These are phyloP conservation scores for Dalbergia oliveri DNA, from an alignment of 306 rosid species.

Conservation along the genomic window DNA sequence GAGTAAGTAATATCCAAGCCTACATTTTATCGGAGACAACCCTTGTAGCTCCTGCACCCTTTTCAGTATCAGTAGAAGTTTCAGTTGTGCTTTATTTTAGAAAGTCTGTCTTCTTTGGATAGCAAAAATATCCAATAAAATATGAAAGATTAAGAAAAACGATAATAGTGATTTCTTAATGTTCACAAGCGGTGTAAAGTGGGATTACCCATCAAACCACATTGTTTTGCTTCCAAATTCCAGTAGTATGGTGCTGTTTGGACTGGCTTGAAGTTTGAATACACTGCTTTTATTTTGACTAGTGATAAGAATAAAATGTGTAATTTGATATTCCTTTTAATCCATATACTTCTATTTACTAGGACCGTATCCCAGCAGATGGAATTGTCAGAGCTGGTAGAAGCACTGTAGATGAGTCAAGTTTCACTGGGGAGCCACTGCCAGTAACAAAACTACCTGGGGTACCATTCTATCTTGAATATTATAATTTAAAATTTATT, in stretches of 20 bases:
- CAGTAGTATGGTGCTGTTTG: conserved; percentile 27
- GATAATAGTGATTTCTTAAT: conserved; percentile 15
- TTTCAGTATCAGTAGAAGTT: conserved; percentile 22
- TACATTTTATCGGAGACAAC: conserved; percentile 27
- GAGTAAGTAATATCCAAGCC: conserved; percentile 67
- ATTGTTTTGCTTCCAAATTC: conserved; percentile 28
- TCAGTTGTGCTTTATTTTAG: conserved; percentile 1
- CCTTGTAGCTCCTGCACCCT: conserved; percentile 35
- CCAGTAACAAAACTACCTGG: conserved; percentile 93
- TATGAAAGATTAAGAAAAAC: conserved; percentile 16
- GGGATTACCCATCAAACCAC: conserved; percentile 19
- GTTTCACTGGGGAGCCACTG: conserved; percentile 96
- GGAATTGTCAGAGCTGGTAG: conserved; percentile 94
- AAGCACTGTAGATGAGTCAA: conserved; percentile 93
- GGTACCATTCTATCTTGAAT: conserved; percentile 64
- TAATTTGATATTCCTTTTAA: conserved; percentile 24
- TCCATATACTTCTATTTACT: conserved; percentile 41
- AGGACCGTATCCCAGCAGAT: conserved; percentile 97
- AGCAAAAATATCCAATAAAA: conserved; percentile 26
- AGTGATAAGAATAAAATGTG: conserved; percentile 25
- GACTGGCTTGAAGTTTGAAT: conserved; percentile 38
- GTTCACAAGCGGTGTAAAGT: conserved; percentile 20
- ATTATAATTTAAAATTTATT: conserved; percentile 25
- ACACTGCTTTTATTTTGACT: conserved; percentile 23
- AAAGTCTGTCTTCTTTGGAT: conserved; percentile 4